Evolutionary conservation across 2,329 filamentous ascomycete genomes (phyloP), one percentile per base, ranked within the genome.

Genomic region (Pseudocercospora macadamiae): DNA sequence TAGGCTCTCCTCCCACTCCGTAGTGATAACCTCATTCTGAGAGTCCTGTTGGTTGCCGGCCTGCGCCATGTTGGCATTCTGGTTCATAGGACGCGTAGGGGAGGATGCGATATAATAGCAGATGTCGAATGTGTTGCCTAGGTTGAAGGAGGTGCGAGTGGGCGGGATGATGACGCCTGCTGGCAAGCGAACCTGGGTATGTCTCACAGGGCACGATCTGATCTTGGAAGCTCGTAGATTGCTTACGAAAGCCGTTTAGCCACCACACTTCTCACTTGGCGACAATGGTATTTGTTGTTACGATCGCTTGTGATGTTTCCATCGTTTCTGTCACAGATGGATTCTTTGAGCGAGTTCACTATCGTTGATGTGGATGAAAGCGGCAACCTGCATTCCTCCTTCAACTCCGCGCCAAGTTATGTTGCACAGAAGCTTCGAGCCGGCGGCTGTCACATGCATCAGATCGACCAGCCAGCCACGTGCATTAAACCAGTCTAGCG

Each of bases 11-110:
- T 45, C 36, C 34, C 37, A 52, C 18, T 55, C 53, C 12, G 37
- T n/a, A n/a, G n/a, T n/a, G n/a, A n/a, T 23, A 26, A 23, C 45
- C 12, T 47, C 18, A 49, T 52, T 49, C 47, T 6, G 47, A 19
- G 9, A 8, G 26, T 49, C 47, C 30, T 51, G 39, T 12, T 39
- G 28, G 32, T 55, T 48, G 48, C 48, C 48, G 48, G 28, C 18
- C 9, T 47, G 52, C 52, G 57, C 52, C 52, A 59, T 59, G 14
- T 34, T 55, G 52, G 34, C 51, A 44, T 53, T 39, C 51, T 59
- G 48, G 26, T 42, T 18, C 48, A 60, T 56, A n/a, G 25, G 42
- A 21, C 21, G 36, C 36, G 23, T n/a, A 28, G 39, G 49, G 36
- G 25, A 34, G 45, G 42, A 16, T 28, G 54, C 30, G 30, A 32